Base-by-base conservation (phyloP, 1,284 basidiomycete genomes). In the Irpex sp. region DNA sequence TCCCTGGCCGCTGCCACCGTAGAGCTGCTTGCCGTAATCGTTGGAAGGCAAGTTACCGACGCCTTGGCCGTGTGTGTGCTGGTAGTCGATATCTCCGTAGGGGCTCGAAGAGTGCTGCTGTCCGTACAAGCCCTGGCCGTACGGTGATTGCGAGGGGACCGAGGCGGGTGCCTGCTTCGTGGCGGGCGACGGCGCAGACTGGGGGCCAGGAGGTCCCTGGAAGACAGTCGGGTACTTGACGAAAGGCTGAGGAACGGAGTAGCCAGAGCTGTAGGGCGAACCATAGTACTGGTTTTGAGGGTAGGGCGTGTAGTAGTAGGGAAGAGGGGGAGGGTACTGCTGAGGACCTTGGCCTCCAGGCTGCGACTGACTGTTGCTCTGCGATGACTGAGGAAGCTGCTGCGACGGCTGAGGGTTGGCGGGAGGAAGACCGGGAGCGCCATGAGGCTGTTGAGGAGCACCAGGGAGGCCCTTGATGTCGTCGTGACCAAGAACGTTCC, bases 141-240 rank as follows among this genome's bases (percentile, higher is more conserved):
- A 88, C 6, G 85, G 85, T 62, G 79, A 81, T 68, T 86, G 86
- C 4, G 84, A 83, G 68, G 85, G 84, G 17, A 82, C 84, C 55
- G 81, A 79, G 64, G 76, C 79, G 47, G 83, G 84, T 9, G 83
- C 83, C 68, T 88, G 87, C 70, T 88, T 89, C 13, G 79, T 75
- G 5, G 82, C 84, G 2, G 87, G 85, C 61, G 85, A 86, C 0
- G 86, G 85, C 2, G 84, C 85, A 11, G 83, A 83, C 4, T 82
- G 82, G 21, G 88, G 88, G 0, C 84, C 84, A 13, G 87, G 85
- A 15, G 87, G 86, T 9, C 84, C 86, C 68, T 86, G 86, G 79
- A 88, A 91, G 75, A 91, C 85, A 21, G 87, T 74, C 3, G 87
- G 88, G 70, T 91, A 92, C 76, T 91, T 91, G 72, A 88, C 85